Evolutionary conservation across 2,329 filamentous ascomycete genomes (phyloP), one percentile per base, ranked within the genome.

Genomic region (Neocatenulostroma microsporum): DNA sequence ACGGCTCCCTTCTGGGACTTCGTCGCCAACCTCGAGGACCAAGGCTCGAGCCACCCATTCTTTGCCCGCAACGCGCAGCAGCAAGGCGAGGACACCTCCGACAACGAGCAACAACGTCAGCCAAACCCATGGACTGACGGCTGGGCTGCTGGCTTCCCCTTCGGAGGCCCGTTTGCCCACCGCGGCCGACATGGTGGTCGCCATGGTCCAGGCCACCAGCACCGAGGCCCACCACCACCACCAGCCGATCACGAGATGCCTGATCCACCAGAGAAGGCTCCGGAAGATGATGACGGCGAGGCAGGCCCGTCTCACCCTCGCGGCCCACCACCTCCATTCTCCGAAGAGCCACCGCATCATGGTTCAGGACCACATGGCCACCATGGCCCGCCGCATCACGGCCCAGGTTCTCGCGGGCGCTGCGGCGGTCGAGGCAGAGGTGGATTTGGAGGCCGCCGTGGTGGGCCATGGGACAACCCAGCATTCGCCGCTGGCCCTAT

Each of bases 1-100:
- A 64, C 63, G 4, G 63, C 66, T 48, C 68, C 70, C 35, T 73
- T 76, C 53, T 75, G 73, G 72, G 70, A 76, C 53, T 72, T 70
- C 41, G 48, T 75, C 36, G 63, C 68, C 35, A 61, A 57, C 42
- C 60, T 76, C 10, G 70, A 75, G 46, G 58, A 66, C 36, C 58
- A 64, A 54, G 63, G 61, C 36, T 41, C 50, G 21, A 54, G 61
- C 17, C 63, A 71, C 48, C 65, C 69, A 17, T 64, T 66, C 55
- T 68, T 67, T 42, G 53, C 26, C 18, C 18, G 27, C 17, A n/a
- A n/a, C n/a, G n/a, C n/a, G n/a, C 55, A 60, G 34, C 55, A 50
- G 33, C 53, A 52, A 36, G 47, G 51, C 17, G 44, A 55, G 11
- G 32, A 26, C 11, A 14, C 19, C 30, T 28, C 30, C 20, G 36